These are phyloP conservation scores for Pseudocercospora macadamiae DNA, from an alignment of 2,329 filamentous ascomycete species.

Conservation along the genomic window DNA sequence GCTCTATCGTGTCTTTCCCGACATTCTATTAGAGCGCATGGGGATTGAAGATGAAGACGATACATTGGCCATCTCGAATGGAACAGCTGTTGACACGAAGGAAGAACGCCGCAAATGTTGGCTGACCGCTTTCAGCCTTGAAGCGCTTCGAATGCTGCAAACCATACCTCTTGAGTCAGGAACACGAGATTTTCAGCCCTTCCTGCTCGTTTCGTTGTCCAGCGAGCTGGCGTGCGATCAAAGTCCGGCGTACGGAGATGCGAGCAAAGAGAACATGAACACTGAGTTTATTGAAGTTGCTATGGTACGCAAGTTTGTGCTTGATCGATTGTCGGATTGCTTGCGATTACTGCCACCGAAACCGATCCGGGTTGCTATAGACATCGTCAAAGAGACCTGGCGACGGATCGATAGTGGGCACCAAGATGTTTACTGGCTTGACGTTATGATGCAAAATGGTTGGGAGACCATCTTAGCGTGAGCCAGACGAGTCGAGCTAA, in stretches of 20 bases:
- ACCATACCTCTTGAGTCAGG: slow-evolving; percentile 57
- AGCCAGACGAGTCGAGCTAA: slow-evolving; percentile 3
- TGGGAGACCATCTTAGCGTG: slow-evolving; percentile 61
- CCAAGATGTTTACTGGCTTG: slow-evolving; percentile 58
- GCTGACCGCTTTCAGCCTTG: slow-evolving; percentile 57
- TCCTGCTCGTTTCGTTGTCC: slow-evolving; percentile 52
- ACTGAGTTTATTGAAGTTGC: slow-evolving; percentile 22
- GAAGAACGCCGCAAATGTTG: slow-evolving; percentile 41
- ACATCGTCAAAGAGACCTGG: slow-evolving; percentile 58
- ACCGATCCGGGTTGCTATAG: slow-evolving; percentile 54
- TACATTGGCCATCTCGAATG: slow-evolving; percentile 10
- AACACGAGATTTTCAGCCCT: slow-evolving; percentile 58
- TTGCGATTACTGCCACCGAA: slow-evolving; percentile 50
- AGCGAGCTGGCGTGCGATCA: slow-evolving; percentile 25
- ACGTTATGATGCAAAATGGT: slow-evolving; percentile 61
- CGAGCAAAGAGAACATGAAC: neutral
- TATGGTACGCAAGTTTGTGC: slow-evolving; percentile 26
- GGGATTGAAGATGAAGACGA: slow-evolving; percentile 9
- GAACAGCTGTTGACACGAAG: slow-evolving; percentile 18
- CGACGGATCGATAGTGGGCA: slow-evolving; percentile 52
- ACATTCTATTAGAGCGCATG: slow-evolving; percentile 23
- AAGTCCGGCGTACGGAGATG: neutral
- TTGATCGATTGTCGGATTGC: slow-evolving; percentile 22
- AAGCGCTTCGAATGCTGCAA: slow-evolving; percentile 54
- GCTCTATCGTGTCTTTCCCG: slow-evolving; percentile 59